Evolutionary conservation across 768 basidiomycete genomes (phyloP), one percentile per base, ranked within the genome.

Genomic region (Auricularia sp.): DNA sequence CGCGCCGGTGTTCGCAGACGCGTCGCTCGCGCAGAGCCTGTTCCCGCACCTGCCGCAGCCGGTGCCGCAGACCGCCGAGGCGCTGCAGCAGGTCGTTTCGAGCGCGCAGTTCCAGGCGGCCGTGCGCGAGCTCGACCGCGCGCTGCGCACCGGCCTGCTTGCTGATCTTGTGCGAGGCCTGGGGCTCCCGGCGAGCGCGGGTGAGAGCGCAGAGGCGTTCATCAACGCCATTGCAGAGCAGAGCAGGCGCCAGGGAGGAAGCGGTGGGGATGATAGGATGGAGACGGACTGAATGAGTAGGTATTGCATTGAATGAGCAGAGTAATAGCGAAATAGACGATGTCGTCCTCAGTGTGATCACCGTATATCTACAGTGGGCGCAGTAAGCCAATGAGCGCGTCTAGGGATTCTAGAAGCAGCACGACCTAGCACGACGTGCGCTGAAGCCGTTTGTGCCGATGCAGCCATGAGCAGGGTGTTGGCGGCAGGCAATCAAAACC

Each of bases 101-200:
- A 90, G 90, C 1, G 88, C 91, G 0, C 93, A 90, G 69, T 94
- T 95, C 76, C 87, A 89, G 66, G 77, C 84, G 4, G 88, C 90
- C 1, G 89, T 94, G 21, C 78, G 83, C 2, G 89, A 83, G 72
- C 82, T 97, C 59, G 94, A 97, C 72, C 86, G 89, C 71, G 94
- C 92, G 5, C 78, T 97, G 64, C 79, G 87, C 62, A 94, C 90
- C 0, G 94, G 94, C 7, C 75, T 92, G 62, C 77, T 94, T 2
- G 87, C 86, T 5, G 84, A 81, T 1, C 79, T 95, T 21, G 91
- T 96, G 65, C 78, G 86, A 39, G 82, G 85, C 33, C 78, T 97
- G 6, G 94, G 93, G 2, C 76, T 97, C 44, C 90, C 92, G 0
- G 91, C 89, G 70, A 89, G 88, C 69, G 94, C 94, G 7, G 94